Evolutionary conservation across 1,284 basidiomycete genomes (phyloP).

Genomic region (Chiua sp.): DNA sequence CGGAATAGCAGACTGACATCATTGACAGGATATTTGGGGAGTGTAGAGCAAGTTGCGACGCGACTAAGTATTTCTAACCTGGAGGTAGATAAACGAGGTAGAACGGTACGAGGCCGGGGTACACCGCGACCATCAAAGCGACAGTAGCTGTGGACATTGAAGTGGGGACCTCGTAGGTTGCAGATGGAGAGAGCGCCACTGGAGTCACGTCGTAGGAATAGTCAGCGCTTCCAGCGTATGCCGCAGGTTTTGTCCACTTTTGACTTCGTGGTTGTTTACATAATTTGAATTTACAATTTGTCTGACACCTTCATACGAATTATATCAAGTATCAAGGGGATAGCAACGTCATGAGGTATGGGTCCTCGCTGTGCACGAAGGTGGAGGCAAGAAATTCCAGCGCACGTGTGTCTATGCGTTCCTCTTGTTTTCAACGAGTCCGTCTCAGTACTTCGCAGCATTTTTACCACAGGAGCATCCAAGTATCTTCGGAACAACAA

Average conservation of each 20-base stretch:
- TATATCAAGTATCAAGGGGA: conserved; percentile 71
- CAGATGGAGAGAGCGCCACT: conserved; percentile 91
- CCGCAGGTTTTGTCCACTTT: conserved; percentile 78
- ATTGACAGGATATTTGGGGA: conserved; percentile 91
- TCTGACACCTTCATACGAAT: no score
- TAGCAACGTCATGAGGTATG: conserved; percentile 89
- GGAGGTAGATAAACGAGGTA: conserved; percentile 97
- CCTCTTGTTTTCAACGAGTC: not conserved
- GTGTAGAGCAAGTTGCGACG: conserved; percentile 77
- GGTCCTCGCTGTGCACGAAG: conserved; percentile 92
- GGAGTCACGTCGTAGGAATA: conserved; percentile 72
- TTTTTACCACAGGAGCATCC: conserved; percentile 84
- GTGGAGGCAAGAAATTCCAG: conserved; percentile 82
- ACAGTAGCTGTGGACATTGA: conserved; percentile 95
- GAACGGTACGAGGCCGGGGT: conserved; percentile 91
- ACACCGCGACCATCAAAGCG: conserved; percentile 89
- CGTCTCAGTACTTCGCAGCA: conserved; percentile 52
- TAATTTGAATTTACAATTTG: no score
- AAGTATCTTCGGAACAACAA: conserved; percentile 88
- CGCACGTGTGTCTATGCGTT: conserved; percentile 69
- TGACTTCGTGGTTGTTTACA: conserved; percentile 59
- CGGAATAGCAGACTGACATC: conserved; percentile 63
- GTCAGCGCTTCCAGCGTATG: conserved; percentile 75
- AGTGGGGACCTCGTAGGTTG: conserved; percentile 94
- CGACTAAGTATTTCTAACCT: conserved; percentile 87